These are phyloP conservation scores for Scedosporium minutisporum DNA, from an alignment of 2,329 filamentous ascomycete species.

Conservation along the genomic window DNA sequence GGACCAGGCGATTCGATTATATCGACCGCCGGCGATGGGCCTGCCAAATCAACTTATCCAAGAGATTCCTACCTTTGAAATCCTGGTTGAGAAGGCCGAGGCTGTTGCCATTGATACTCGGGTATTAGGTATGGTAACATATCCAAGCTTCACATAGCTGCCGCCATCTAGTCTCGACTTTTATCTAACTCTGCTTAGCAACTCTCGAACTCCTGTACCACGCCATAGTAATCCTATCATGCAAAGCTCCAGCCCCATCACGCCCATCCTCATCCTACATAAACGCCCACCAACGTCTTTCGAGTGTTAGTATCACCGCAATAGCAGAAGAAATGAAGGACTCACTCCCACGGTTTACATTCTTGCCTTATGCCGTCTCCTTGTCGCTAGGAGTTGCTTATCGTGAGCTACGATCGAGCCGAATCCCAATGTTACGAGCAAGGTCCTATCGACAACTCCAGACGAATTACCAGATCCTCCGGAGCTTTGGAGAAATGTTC, in stretches of 20 bases:
- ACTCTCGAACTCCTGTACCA: slow-evolving; percentile 5
- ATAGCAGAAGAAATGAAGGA: neutral
- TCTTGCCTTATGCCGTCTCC: slow-evolving; percentile 2
- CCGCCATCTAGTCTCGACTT: neutral
- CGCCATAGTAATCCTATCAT: slow-evolving; percentile 1
- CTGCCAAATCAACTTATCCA: neutral
- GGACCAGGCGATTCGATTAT: neutral
- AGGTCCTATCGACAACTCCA: neutral
- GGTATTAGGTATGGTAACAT: neutral
- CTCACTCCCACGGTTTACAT: neutral
- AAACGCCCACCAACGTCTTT: neutral
- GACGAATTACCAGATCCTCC: neutral
- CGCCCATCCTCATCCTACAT: neutral
- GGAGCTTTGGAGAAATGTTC: neutral
- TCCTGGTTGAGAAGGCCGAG: slow-evolving; percentile 1
- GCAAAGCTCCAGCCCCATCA: neutral
- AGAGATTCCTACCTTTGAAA: slow-evolving; percentile 1
- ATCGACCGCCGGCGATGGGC: neutral
- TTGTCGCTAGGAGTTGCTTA: neutral
- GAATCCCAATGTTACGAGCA: neutral
- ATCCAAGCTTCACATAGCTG: neutral
- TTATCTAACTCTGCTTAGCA: neutral
- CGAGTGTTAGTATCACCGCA: neutral
- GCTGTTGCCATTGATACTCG: neutral
- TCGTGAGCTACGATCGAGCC: slow-evolving; percentile 2